Evolutionary conservation across 768 basidiomycete species (phyloP), one percentile per base, ranked within the genome.

Genomic region (Phylloporus sp.): DNA sequence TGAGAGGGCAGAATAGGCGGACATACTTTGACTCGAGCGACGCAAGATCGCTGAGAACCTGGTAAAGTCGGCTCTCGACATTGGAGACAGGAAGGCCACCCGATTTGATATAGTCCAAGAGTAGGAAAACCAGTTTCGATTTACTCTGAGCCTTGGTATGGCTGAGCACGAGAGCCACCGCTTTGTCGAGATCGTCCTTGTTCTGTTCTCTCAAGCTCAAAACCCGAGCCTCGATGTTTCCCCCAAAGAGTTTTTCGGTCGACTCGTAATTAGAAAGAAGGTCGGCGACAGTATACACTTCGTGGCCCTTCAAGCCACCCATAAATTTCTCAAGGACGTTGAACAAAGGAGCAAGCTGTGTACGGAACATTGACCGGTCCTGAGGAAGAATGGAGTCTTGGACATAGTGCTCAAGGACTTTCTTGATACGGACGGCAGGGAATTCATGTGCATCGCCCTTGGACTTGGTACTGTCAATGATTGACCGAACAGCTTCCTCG

Each of bases 131-230:
- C 45, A 98, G 79, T 66, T 91, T 93, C 58, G 85, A 84, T 76
- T 98, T 98, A 73, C 87, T 84, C 57, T 89, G 87, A 8, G 91
- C 93, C 72, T 94, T 95, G 75, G 93, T 91, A 70, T 99, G 97
- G 52, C 95, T 95, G 46, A 98, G 79, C 16, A 98, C 92, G 27
- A 95, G 75, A 41, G 78, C 78, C 41, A 88, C 85, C 29, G 91
- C 97, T 52, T 85, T 84, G 69, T 97, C 94, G 32, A 97, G 82
- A 59, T 93, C 79, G 55, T 94, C 91, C 73, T 95, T 95, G 77
- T 95, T 71, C 60, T 93, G 86, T 46, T 98, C 97, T 49, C 97
- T 82, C 35, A 99, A 81, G 45, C 85, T 80, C 52, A 98, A 77
- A 45, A 98, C 86, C 35, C 94, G 85, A 44, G 91, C 87, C 71